Conservation (phyloP, 345 rosid species). For the Aquilaria malaccensis region DNA sequence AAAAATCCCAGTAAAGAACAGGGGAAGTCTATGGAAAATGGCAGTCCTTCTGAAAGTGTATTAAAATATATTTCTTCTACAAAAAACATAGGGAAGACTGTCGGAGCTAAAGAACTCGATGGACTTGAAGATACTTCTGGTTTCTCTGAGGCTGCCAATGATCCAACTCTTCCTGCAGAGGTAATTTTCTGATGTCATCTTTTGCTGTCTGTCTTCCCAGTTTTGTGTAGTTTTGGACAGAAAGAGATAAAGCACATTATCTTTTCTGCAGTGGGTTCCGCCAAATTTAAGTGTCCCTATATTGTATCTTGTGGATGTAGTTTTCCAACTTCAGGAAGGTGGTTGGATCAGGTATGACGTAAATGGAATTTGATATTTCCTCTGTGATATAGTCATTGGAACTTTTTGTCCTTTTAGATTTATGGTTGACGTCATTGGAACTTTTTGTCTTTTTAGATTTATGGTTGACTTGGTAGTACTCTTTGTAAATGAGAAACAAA, state of each 20-base stretch:
- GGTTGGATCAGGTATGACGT: conserved; percentile 91
- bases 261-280: conserved; percentile 86
- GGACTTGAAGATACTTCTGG: conserved; percentile 29
- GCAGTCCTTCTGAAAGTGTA: conserved; percentile 25
- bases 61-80: conserved; percentile 15
- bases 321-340: conserved; percentile 95
- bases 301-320: conserved; percentile 82
- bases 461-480: too few relatives aligned
- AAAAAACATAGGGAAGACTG: conserved; percentile 23
- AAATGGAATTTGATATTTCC: not conserved
- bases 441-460: too few relatives aligned
- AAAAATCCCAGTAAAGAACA: conserved; percentile 32
- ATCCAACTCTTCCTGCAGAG: conserved; percentile 66
- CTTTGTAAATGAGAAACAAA: too few relatives aligned
- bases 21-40: conserved; percentile 28
- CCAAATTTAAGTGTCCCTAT: conserved; percentile 80
- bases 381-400: not conserved
- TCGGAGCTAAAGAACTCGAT: conserved; percentile 33
- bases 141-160: conserved; percentile 35
- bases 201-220: not conserved
- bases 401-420: too few relatives aligned
- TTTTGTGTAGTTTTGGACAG: not conserved
- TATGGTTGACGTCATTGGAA: too few relatives aligned
- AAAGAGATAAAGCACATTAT: not conserved
- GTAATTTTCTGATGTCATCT: conserved; percentile 23